Base-by-base conservation (phyloP, 768 basidiomycete species). In the Leucocoprinus sp. region DNA sequence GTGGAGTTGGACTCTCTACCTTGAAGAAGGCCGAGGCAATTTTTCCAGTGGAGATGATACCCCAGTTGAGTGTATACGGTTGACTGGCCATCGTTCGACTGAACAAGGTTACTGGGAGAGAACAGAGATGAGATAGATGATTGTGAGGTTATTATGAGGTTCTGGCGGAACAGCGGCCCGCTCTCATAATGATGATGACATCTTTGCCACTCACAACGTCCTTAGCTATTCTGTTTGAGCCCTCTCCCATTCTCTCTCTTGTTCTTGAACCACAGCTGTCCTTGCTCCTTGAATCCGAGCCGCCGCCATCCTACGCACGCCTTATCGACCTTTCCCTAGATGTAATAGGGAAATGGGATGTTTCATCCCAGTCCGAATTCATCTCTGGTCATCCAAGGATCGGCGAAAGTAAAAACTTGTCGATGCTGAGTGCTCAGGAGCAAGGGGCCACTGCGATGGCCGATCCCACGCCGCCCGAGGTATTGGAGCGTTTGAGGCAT, bases 351-450 rank as follows among this genome's bases (percentile, higher is more conserved):
- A 60, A 57, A 28, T 86, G 83, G 84, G 64, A 72, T 40, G 43
- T 60, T 33, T 56, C 60, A 15, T 65, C 68, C 5, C 75, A 71
- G 53, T 78, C 80, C 0, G 61, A 64, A 49, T 92, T 96, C 57
- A 72, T 95, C 50, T 75, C 71, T 4, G 92, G 82, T 2, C 93
- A 95, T 66, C 93, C 93, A 27, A 76, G 90, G 49, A 95, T 95
- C 37, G 93, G 93, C 29, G 89, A 89, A 63, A 76, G 71, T 49
- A 80, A 76, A 56, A 80, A 80, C 33, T 70, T 93, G 9, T 88
- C 85, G 0, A 72, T 61, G 36, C 69, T 91, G 37, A 92, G 88
- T 61, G 78, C 80, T 21, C 78, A 72, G 39, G 93, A 96, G 63
- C 93, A 95, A 61, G 81, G 78, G 9, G 72, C 71, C 21, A 57